Evolutionary conservation across 2,329 filamentous ascomycete genomes (phyloP).

Genomic region (Cryphonectria carpinicola): DNA sequence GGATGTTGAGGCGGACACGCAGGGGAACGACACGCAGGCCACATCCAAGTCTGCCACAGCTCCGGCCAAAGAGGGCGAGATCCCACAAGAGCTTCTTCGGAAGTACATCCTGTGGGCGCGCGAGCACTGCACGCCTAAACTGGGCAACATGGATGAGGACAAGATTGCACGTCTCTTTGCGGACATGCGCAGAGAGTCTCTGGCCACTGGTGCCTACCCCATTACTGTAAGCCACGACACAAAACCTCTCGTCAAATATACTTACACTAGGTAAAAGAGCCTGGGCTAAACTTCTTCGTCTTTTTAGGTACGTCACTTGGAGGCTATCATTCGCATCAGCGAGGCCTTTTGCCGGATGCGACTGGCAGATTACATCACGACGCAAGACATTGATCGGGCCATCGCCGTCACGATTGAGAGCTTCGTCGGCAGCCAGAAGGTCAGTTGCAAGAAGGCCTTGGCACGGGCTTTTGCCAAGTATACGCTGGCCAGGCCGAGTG

Average conservation of each 20-base stretch:
- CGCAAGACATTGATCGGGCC: constrained; percentile 91
- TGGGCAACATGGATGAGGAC: constrained; percentile 97
- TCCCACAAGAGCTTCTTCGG: constrained; percentile 85
- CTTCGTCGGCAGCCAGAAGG: constrained; percentile 94
- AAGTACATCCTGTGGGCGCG: constrained; percentile 98
- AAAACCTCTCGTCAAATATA: not conserved
- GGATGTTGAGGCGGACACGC: constrained; percentile 61
- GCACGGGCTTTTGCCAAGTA: constrained; percentile 97
- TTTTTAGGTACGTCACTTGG: constrained; percentile 85
- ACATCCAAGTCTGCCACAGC: constrained; percentile 28
- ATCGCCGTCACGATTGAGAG: constrained; percentile 96
- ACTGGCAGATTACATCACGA: constrained; percentile 90
- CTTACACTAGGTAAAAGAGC: not conserved
- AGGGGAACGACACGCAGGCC: constrained; percentile 39
- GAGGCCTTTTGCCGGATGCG: constrained; percentile 98
- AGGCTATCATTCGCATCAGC: constrained; percentile 94
- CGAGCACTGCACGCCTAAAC: constrained; percentile 85
- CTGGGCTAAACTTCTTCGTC: constrained; percentile 6
- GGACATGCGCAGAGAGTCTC: constrained; percentile 90
- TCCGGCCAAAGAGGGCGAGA: constrained; percentile 64
- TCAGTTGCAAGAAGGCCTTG: constrained; percentile 96
- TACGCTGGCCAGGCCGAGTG: constrained; percentile 57
- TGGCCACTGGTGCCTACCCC: constrained; percentile 94
- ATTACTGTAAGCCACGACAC: constrained; percentile 76
- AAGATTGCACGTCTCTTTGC: constrained; percentile 93